Conservation (phyloP, 192 early-diverging fungal genomes). For the Mortierella antarctica region DNA sequence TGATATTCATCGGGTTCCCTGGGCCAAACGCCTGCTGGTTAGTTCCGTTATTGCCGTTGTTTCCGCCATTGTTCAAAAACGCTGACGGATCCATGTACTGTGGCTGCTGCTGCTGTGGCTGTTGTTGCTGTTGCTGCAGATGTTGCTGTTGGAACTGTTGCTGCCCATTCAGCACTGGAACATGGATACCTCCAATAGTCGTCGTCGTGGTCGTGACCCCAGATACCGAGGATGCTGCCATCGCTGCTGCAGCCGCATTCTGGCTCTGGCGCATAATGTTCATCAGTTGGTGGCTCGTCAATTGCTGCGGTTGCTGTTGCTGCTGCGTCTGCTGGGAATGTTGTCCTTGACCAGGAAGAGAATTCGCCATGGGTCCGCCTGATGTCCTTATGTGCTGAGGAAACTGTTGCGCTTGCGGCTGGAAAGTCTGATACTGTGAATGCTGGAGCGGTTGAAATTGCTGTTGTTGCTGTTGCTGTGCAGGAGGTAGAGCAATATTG, state of each 20-base stretch:
- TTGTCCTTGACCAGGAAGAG: constrained; percentile 1
- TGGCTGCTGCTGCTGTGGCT: constrained; percentile 18
- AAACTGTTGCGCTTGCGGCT: neutral
- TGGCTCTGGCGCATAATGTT: constrained; percentile 24
- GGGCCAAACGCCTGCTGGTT: constrained; percentile 11
- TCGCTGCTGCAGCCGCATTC: neutral
- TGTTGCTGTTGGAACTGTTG: constrained; percentile 15
- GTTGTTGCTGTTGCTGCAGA: constrained; percentile 8
- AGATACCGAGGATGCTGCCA: neutral
- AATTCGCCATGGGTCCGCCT: neutral
- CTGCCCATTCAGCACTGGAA: constrained; percentile 19
- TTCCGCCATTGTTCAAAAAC: constrained; percentile 27
- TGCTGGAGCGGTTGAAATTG: neutral
- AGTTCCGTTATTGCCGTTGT: neutral
- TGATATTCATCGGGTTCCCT: constrained; percentile 29
- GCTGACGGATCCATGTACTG: constrained; percentile 37
- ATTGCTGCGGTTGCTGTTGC: constrained; percentile 20
- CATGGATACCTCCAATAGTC: constrained; percentile 33
- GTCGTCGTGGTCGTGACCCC: neutral
- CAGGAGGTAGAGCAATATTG: neutral
- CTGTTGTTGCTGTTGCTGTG: constrained; percentile 2
- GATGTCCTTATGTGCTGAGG: neutral
- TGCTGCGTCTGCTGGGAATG: constrained; percentile 1
- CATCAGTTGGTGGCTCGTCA: constrained; percentile 26
- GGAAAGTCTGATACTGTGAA: too few relatives aligned